Base-by-base conservation (phyloP, 495 filamentous ascomycete species). In the Aspergillus heteromorphus region DNA sequence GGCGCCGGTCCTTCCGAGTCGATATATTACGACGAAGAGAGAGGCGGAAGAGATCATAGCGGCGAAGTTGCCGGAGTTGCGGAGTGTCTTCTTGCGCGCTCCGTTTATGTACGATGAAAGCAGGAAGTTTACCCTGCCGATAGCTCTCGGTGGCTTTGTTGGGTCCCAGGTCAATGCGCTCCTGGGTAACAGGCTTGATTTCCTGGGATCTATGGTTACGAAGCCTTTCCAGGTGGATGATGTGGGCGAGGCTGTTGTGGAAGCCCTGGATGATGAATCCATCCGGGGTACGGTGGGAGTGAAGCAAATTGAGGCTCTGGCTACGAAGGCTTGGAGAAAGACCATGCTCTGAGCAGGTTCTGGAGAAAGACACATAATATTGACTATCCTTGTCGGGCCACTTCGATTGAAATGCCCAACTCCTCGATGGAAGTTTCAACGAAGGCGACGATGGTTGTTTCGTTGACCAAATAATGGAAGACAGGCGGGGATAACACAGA, bases 1-100 rank as follows among this genome's bases (percentile, higher is more conserved):
- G 2, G 88, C 90, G 17, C 88, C 91, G 14, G 73, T 93, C 18
- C 79, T 98, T 48, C 93, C 93, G 18, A 61, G 69, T 9, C 81
- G 93, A 62, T 98, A 98, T 63, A 91, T 98, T 63, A 82, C 78
- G 21, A 96, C 92, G 16, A 98, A 98, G 69, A 73, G 93, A 45
- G 89, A 95, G 64, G 93, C 93, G 14, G 93, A 98, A 74, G 79
- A 77, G 30, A 79, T 83, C 8, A 92, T 98, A 59, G 73, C 83
- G 25, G 74, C 79, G 17, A 76, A 78, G 43, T 87, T 95, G 53
- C 84, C 88, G 0, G 68, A 74, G 23, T 83, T 97, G 80, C 82
- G 93, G 17, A 79, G 76, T 40, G 74, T 97, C 31, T 96, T 96
- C 65, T 73, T 96, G 48, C 81, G 92, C 13, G 82, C 95, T n/a